Percentiles rank a stretch among this genome's conserved stretches.
These are phyloP conservation scores for Psophocarpus tetragonolobus DNA, from an alignment of 306 rosid genomes.

Conservation along the genomic window DNA sequence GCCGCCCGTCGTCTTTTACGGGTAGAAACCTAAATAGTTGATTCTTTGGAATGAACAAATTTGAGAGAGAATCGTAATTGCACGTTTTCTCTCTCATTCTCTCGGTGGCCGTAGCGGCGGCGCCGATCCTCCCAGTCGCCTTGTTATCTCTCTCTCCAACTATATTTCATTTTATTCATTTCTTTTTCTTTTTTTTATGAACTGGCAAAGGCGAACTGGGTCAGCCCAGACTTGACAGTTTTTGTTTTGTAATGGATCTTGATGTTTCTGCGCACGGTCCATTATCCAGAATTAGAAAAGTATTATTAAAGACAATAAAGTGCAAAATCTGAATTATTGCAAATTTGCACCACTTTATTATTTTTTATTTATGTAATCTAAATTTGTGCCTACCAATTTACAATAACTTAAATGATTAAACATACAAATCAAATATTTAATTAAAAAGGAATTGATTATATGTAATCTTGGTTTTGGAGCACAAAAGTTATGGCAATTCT, in stretches of 20 bases:
- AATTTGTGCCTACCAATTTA: not conserved
- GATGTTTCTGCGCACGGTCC: not conserved
- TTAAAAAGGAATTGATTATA: too few species aligned
- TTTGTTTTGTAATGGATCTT: not conserved
- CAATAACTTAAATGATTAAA: not conserved
- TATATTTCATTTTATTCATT: not conserved
- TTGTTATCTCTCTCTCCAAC: not conserved
- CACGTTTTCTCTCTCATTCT: not conserved
- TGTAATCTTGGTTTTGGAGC: too few species aligned
- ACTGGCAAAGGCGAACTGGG: not conserved
- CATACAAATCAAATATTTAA: too few species aligned
- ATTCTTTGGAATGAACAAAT: slow-evolving; percentile 19
- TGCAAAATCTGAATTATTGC: not conserved
- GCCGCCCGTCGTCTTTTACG: slow-evolving; percentile 58
- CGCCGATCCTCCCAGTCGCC: not conserved
- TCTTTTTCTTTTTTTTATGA: not conserved
- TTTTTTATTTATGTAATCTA: not conserved
- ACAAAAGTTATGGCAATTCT: too few species aligned
- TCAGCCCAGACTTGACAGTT: not conserved
- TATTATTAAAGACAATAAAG: not conserved
- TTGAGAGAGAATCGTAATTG: slow-evolving; percentile 26
- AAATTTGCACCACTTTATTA: not conserved
- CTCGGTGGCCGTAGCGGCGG: not conserved
- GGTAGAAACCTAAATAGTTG: slow-evolving; percentile 56
- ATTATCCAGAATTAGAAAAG: not conserved